phyloP scores from a whole-genome alignment of 805 yeast species.

The Wickerhamiella domercqiae region DNA sequence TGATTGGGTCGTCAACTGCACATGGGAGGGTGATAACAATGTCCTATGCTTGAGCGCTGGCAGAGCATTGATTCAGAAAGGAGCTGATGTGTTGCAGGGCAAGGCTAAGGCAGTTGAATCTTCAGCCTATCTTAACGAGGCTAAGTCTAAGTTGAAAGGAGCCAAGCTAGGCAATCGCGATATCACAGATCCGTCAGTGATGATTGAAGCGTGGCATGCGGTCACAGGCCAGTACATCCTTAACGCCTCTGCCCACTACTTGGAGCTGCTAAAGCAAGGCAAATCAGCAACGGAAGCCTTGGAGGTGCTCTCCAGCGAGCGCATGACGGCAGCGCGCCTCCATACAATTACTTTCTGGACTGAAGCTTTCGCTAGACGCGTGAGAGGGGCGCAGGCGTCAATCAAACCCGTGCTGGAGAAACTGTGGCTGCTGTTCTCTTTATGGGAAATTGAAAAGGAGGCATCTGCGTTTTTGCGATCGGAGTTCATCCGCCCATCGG shows the following conservation, averaged over 20 bases:
- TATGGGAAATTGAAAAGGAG: constrained; percentile 52
- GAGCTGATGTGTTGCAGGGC: constrained; percentile 26
- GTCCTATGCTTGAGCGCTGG: constrained; percentile 67
- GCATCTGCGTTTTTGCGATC: constrained; percentile 58
- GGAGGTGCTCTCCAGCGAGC: constrained; percentile 25
- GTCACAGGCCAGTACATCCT: constrained; percentile 22
- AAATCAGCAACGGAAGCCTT: constrained; percentile 22
- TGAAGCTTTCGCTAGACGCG: constrained; percentile 24
- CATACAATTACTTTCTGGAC: constrained; percentile 25
- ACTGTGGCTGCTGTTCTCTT: constrained; percentile 48
- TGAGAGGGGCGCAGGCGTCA: constrained; percentile 25
- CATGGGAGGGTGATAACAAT: constrained; percentile 91
- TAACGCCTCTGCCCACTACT: constrained; percentile 21
- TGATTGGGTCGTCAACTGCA: constrained; percentile 86
- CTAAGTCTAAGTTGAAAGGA: constrained; percentile 1
- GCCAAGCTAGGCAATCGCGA: constrained; percentile 16
- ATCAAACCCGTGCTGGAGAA: constrained; percentile 36
- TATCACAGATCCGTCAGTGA: constrained; percentile 17
- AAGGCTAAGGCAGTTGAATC: constrained; percentile 29
- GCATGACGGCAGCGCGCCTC: constrained; percentile 25
- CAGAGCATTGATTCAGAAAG: constrained; percentile 43
- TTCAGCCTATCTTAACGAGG: constrained; percentile 27
- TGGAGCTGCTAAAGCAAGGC: constrained; percentile 16
- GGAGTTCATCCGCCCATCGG: constrained; percentile 37
- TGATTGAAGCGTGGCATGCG: constrained; percentile 25